These are phyloP conservation scores for Citrus australasica DNA, from an alignment of 345 rosid species.

Conservation along the genomic window DNA sequence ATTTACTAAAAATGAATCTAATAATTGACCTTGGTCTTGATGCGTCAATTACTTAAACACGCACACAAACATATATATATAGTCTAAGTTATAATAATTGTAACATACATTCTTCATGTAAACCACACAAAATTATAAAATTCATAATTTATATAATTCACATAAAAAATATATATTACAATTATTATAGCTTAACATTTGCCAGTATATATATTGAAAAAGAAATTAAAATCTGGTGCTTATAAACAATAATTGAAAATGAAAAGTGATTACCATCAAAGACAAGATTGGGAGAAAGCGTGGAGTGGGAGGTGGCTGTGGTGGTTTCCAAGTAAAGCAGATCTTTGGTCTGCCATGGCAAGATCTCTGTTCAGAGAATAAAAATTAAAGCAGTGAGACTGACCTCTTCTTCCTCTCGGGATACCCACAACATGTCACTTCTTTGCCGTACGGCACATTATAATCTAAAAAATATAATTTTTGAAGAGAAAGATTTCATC, in stretches of 20 bases:
- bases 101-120: no score
- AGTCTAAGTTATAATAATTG: no score
- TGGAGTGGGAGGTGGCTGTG: slow-evolving; percentile 12
- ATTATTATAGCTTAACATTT: no score
- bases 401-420: slow-evolving; percentile 3
- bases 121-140: no score
- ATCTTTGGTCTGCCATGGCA: slow-evolving; percentile 22
- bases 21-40: background rate
- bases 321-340: slow-evolving; percentile 33
- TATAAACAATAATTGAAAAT: background rate
- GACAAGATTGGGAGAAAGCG: background rate
- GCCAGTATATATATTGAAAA: background rate
- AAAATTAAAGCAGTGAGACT: slow-evolving; percentile 8
- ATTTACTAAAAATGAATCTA: background rate
- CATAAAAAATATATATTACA: no score
- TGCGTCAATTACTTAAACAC: background rate
- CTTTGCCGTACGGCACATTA: slow-evolving; percentile 20
- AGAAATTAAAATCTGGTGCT: background rate
- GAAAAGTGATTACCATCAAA: background rate
- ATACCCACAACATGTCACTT: slow-evolving; percentile 6
- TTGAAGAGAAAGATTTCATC: slow-evolving; percentile 7
- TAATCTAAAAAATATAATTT: background rate
- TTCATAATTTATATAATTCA: fast-evolving
- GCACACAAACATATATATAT: no score
- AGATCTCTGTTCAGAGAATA: slow-evolving; percentile 18